phyloP scores from a whole-genome alignment of 2,329 filamentous ascomycete species.

The Simplicillium aogashimaense region DNA sequence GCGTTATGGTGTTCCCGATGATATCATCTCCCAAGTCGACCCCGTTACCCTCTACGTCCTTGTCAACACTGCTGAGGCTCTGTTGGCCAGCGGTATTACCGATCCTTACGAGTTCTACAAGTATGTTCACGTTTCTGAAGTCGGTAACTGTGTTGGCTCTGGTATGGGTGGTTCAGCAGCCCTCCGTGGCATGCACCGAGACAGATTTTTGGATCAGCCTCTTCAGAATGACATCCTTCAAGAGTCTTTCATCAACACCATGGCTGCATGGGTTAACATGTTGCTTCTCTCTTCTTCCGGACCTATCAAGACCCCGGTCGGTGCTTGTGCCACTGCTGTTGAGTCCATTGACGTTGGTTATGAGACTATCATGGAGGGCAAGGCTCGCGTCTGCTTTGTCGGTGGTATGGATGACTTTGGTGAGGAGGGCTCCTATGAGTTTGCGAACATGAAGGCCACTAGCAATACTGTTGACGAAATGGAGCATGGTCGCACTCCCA shows the following conservation, averaged over 20 bases:
- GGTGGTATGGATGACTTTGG: slow-evolving; percentile 99
- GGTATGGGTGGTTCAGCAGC: slow-evolving; percentile 94
- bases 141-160: slow-evolving; percentile 96
- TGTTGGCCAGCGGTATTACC: slow-evolving; percentile 88
- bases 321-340: slow-evolving; percentile 92
- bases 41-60: slow-evolving; percentile 93
- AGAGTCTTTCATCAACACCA: slow-evolving; percentile 99
- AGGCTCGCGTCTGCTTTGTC: slow-evolving; percentile 93
- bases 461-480: slow-evolving; percentile 97
- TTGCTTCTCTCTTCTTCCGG: slow-evolving; percentile 92
- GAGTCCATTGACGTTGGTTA: slow-evolving; percentile 97
- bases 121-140: slow-evolving; percentile 95
- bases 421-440: slow-evolving; percentile 98
- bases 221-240: slow-evolving; percentile 98
- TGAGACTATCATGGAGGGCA: slow-evolving; percentile 96
- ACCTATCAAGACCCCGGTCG: slow-evolving; percentile 96
- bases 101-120: slow-evolving; percentile 99
- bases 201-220: slow-evolving; percentile 91
- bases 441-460: slow-evolving; percentile 99
- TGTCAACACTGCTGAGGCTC: slow-evolving; percentile 83
- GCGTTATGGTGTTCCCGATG: slow-evolving; percentile 90
- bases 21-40: slow-evolving; percentile 96
- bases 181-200: slow-evolving; percentile 95
- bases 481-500: slow-evolving; percentile 84
- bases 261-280: slow-evolving; percentile 99